Conservation (phyloP, 441 rosid genomes). For the Erysimum cheiri region DNA sequence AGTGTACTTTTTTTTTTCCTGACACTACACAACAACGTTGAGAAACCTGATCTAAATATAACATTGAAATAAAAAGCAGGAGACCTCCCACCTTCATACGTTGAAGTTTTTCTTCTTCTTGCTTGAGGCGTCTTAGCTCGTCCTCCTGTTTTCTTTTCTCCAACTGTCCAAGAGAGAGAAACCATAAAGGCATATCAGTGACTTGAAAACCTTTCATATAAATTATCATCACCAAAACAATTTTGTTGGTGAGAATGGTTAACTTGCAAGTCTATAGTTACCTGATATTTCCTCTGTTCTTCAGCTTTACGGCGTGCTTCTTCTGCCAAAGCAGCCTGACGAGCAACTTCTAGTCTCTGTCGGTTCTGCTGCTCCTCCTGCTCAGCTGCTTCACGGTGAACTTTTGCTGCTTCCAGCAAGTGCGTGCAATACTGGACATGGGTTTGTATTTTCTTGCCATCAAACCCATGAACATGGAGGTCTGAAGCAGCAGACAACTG, state of each 20-base stretch:
- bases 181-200: constrained; percentile 29
- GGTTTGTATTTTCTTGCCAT: constrained; percentile 95
- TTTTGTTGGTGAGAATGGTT: constrained; percentile 13
- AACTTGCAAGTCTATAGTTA: constrained; percentile 42
- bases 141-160: constrained; percentile 98
- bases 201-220: constrained; percentile 1
- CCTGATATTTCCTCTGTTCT: constrained; percentile 97
- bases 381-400: constrained; percentile 97
- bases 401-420: constrained; percentile 91
- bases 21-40: constrained; percentile 1
- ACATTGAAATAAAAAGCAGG: constrained; percentile 1
- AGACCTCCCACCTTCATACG: constrained; percentile 79
- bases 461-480: constrained; percentile 96
- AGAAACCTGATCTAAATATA: constrained; percentile 16
- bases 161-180: constrained; percentile 62
- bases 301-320: constrained; percentile 99
- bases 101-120: constrained; percentile 90
- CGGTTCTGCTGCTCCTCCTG: constrained; percentile 92
- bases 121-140: constrained; percentile 82
- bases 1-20: neutral
- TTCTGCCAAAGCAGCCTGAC: constrained; percentile 97
- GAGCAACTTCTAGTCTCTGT: constrained; percentile 95
- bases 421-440: constrained; percentile 99
- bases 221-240: constrained; percentile 13
- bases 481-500: constrained; percentile 94